A percentile compares a stretch with the other conserved stretches of the same genome.
These are phyloP conservation scores for Neurospora sp. DNA, from an alignment of 495 filamentous ascomycete species.

Conservation along the genomic window DNA sequence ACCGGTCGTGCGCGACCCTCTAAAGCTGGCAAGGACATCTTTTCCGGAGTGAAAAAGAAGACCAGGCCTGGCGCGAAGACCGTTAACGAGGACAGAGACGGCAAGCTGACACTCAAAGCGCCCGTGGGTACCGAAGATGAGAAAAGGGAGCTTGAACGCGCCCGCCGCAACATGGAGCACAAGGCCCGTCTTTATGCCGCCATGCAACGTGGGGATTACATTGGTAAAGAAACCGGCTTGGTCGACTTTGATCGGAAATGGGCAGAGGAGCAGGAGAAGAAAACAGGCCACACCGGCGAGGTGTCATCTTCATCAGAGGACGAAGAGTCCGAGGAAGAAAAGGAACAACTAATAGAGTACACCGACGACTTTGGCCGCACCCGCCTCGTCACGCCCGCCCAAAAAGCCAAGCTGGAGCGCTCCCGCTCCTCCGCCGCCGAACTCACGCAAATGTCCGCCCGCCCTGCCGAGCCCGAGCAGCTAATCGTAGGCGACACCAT, in stretches of 20 bases:
- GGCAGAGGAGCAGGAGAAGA: conserved; percentile 50
- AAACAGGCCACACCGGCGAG: conserved; percentile 21
- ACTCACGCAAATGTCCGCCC: conserved; percentile 35
- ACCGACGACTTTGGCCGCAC: conserved; percentile 84
- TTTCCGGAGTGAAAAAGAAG: conserved; percentile 55
- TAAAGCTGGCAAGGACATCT: conserved; percentile 60
- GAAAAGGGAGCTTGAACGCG: conserved; percentile 40
- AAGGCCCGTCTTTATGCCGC: conserved; percentile 77
- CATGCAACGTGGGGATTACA: conserved; percentile 67
- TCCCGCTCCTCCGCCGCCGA: conserved; percentile 36
- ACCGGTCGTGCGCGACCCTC: conserved; percentile 55
- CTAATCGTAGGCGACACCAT: conserved; percentile 77
- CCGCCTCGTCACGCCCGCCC: conserved; percentile 51
- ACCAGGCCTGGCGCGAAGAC: conserved; percentile 37
- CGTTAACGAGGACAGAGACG: conserved; percentile 3
- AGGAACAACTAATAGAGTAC: conserved; percentile 62
- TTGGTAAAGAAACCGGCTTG: conserved; percentile 46
- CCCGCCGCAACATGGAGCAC: conserved; percentile 70
- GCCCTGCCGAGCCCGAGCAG: conserved; percentile 52
- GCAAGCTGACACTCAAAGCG: conserved; percentile 32
- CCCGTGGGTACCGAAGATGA: conserved; percentile 36
- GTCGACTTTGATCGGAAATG: conserved; percentile 96
- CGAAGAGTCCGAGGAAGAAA: conserved; percentile 26
- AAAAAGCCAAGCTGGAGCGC: conserved; percentile 48
- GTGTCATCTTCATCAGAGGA: conserved; percentile 30